Conservation (phyloP, 139 green algal genomes). For the Chlorella sp. region DNA sequence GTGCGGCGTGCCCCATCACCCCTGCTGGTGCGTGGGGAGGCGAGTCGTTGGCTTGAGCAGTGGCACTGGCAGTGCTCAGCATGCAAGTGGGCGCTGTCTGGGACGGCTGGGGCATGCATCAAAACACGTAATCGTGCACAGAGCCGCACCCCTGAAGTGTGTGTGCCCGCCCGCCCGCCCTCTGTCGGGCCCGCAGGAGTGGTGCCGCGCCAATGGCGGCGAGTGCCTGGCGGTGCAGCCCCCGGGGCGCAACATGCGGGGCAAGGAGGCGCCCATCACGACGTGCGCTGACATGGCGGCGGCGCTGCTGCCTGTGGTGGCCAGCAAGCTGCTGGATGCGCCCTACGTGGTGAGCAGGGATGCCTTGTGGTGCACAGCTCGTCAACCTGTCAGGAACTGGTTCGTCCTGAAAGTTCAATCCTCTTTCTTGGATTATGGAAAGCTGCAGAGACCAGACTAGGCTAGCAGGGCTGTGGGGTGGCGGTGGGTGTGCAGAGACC, state of each 20-base stretch:
- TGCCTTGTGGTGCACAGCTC: no score
- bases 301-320: slow-evolving; percentile 68
- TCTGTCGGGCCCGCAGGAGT: slow-evolving; percentile 58
- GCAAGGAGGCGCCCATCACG: slow-evolving; percentile 56
- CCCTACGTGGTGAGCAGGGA: slow-evolving; percentile 60
- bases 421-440: no score
- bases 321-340: slow-evolving; percentile 42
- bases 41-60: background rate
- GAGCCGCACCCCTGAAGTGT: background rate
- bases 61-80: background rate
- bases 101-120: no score
- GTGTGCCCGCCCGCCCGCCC: background rate
- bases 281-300: slow-evolving; percentile 53
- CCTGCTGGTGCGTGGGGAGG: slow-evolving; percentile 61
- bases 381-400: no score
- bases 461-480: no score
- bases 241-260: slow-evolving; percentile 67
- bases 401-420: no score
- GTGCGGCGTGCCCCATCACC: slow-evolving; percentile 58
- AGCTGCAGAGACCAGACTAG: no score
- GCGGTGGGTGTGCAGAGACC: background rate
- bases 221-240: slow-evolving; percentile 81
- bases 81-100: background rate
- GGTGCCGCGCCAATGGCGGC: slow-evolving; percentile 61
- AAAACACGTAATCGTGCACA: no score